Evolutionary conservation across 2,329 filamentous ascomycete genomes (phyloP).

Genomic region (Epichloe sibirici): DNA sequence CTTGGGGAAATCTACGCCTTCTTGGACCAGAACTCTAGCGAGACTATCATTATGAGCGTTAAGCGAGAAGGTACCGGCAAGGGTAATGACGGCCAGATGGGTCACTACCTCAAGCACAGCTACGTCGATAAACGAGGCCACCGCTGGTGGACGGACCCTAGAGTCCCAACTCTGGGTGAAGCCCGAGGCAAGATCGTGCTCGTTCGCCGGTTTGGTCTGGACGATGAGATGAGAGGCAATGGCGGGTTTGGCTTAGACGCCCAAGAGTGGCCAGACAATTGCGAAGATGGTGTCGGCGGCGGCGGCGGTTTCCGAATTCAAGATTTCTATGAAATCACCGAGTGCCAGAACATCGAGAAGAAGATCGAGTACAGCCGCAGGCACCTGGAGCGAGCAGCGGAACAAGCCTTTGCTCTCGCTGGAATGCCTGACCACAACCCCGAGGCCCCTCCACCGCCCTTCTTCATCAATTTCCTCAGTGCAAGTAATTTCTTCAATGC

Average conservation of each 20-base stretch:
- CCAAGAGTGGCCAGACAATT: constrained; percentile 76
- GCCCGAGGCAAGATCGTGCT: constrained; percentile 74
- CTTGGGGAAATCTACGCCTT: constrained; percentile 62
- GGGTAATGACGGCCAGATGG: constrained; percentile 67
- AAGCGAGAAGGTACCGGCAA: constrained; percentile 85
- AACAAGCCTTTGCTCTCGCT: constrained; percentile 33
- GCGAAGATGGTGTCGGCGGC: constrained; percentile 56
- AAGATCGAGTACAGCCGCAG: constrained; percentile 66
- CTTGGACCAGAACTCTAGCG: constrained; percentile 62
- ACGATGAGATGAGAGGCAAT: constrained; percentile 36
- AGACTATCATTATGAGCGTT: constrained; percentile 74
- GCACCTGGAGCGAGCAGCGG: constrained; percentile 63
- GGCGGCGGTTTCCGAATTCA: constrained; percentile 73
- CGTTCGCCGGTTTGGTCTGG: constrained; percentile 64
- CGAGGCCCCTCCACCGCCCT: constrained; percentile 35
- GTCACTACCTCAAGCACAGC: constrained; percentile 57
- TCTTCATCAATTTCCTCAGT: constrained; percentile 84
- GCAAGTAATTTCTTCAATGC: constrained; percentile 92
- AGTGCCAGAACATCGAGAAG: constrained; percentile 61
- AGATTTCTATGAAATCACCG: constrained; percentile 84
- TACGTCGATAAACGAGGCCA: constrained; percentile 48
- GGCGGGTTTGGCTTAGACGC: constrained; percentile 48
- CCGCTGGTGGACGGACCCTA: constrained; percentile 68
- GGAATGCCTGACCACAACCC: constrained; percentile 18
- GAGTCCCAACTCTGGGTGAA: constrained; percentile 66